These are phyloP conservation scores for Suillus plorans DNA, from an alignment of 768 basidiomycete genomes.

Conservation along the genomic window DNA sequence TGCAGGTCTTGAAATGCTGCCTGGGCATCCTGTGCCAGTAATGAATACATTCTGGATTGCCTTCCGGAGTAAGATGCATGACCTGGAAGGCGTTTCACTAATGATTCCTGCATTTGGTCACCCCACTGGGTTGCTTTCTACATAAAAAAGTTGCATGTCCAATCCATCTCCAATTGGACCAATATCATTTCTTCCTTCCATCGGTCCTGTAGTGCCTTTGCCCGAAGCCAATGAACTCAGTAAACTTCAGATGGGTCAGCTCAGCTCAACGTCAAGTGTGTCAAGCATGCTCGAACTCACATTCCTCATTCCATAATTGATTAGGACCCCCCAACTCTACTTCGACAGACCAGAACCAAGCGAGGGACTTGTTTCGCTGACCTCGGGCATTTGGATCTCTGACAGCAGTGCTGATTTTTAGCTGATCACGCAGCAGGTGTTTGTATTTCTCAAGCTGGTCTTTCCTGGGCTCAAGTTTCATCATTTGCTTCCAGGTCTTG, in stretches of 20 bases:
- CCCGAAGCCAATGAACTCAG: conserved; percentile 7
- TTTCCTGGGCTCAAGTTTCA: background rate
- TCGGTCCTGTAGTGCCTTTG: conserved; percentile 2
- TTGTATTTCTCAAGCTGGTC: no score
- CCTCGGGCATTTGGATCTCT: no score
- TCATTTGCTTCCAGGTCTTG: background rate
- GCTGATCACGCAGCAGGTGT: no score
- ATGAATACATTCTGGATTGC: background rate
- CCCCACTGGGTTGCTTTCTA: background rate
- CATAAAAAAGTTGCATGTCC: background rate
- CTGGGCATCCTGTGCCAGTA: no score
- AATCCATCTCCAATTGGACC: background rate
- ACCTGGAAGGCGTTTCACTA: background rate
- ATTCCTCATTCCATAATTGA: background rate
- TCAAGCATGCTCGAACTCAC: background rate
- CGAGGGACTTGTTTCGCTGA: no score
- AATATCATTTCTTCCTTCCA: conserved; percentile 6
- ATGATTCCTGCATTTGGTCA: background rate
- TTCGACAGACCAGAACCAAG: background rate
- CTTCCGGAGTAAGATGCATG: background rate
- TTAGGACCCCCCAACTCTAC: background rate
- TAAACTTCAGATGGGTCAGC: conserved; percentile 2
- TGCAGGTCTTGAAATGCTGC: background rate
- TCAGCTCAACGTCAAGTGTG: background rate
- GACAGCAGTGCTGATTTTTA: no score